These are phyloP conservation scores for Crotalaria pallida DNA, from an alignment of 306 rosid species.

Conservation along the genomic window DNA sequence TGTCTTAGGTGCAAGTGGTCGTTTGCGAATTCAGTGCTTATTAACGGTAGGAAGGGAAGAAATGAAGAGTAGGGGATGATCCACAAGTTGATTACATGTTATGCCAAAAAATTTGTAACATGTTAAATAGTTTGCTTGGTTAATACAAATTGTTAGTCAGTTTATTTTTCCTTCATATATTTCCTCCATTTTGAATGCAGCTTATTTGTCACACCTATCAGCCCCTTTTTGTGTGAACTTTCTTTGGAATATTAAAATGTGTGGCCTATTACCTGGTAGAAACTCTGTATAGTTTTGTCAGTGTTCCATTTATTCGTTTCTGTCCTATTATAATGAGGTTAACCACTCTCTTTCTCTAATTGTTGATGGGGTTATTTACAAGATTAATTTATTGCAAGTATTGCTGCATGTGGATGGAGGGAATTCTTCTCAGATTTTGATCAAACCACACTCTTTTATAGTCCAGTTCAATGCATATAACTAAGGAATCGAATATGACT, in stretches of 20 bases:
- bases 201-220: not conserved
- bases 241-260: not conserved
- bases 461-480: not conserved
- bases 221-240: not conserved
- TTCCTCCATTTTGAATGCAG: not conserved
- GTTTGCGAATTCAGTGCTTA: not conserved
- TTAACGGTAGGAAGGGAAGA: not conserved
- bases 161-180: not conserved
- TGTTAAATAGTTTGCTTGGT: not conserved
- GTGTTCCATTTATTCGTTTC: not conserved
- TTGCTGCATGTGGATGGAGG: conserved; percentile 13
- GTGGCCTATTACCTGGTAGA: not conserved
- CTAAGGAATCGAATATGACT: conserved; percentile 9
- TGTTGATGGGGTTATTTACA: conserved; percentile 6
- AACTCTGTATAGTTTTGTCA: not conserved
- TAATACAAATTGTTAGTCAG: not conserved
- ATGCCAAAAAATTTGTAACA: not conserved
- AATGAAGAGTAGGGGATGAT: not conserved
- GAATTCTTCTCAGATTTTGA: conserved; percentile 18
- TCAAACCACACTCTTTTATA: not conserved
- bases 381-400: not conserved
- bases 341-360: not conserved
- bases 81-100: not conserved
- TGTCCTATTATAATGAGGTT: not conserved
- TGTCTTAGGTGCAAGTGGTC: not conserved